These are phyloP conservation scores for Aspergillus sclerotiicarbonarius DNA, from an alignment of 495 filamentous ascomycete genomes.

Conservation along the genomic window DNA sequence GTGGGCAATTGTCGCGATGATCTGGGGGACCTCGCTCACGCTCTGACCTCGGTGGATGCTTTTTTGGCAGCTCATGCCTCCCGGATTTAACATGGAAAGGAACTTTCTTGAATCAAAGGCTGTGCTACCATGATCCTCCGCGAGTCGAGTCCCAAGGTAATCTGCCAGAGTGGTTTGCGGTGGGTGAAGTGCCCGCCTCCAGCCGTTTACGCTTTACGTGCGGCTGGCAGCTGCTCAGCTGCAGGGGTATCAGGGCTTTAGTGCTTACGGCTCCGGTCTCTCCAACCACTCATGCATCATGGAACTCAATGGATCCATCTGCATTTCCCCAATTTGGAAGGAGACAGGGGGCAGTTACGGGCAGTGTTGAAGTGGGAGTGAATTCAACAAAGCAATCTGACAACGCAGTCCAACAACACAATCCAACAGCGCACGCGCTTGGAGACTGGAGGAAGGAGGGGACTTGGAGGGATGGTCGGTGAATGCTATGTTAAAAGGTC, in stretches of 20 bases:
- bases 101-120: constrained; percentile 23
- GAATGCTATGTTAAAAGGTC: neutral
- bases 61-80: neutral
- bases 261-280: neutral
- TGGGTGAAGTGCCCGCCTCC: constrained; percentile 16
- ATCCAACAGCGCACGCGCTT: too few relatives aligned
- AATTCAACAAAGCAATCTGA: too few relatives aligned
- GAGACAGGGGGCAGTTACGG: neutral
- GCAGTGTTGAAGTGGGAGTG: neutral
- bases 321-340: neutral
- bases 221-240: neutral
- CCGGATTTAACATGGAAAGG: neutral
- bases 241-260: neutral
- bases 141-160: constrained; percentile 7
- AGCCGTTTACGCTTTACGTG: neutral
- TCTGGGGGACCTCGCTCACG: neutral
- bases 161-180: constrained; percentile 11
- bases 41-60: neutral
- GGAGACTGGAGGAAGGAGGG: neutral
- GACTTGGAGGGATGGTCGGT: neutral
- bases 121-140: constrained; percentile 19
- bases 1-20: neutral
- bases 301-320: neutral
- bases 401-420: too few relatives aligned
- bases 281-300: neutral